Conservation (phyloP, 495 filamentous ascomycete species). For the Penicillium bovifimosum region DNA sequence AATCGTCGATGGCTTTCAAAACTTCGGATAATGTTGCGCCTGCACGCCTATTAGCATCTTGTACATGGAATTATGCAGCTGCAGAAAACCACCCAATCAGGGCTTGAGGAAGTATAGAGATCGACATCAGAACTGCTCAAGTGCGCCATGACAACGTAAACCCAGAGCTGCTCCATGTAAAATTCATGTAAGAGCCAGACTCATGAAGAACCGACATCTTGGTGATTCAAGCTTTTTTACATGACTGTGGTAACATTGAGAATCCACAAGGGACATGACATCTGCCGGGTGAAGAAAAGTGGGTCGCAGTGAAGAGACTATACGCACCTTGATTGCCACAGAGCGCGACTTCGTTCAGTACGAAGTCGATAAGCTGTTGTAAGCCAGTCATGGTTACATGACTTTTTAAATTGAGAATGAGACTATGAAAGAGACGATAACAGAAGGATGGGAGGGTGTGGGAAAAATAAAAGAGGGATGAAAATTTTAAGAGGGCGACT, state of each 20-base stretch:
- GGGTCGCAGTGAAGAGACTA: constrained; percentile 19
- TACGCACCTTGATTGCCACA: constrained; percentile 64
- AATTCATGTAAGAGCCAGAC: neutral
- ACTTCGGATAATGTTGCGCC: constrained; percentile 40
- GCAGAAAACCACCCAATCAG: neutral
- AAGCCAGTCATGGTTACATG: constrained; percentile 54
- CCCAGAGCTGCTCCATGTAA: neutral
- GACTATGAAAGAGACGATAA: neutral
- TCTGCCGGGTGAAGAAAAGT: constrained; percentile 16
- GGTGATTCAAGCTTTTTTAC: neutral
- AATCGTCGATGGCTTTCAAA: constrained; percentile 32
- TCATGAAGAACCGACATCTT: neutral
- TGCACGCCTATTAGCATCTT: constrained; percentile 18
- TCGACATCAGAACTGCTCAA: neutral
- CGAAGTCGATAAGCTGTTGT: constrained; percentile 64
- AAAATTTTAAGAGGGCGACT: constrained; percentile 28
- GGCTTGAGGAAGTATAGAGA: neutral
- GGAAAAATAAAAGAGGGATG: constrained; percentile 10
- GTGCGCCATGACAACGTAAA: neutral
- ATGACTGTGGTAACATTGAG: neutral
- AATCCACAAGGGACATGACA: constrained; percentile 6
- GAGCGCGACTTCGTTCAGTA: constrained; percentile 67
- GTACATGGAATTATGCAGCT: neutral
- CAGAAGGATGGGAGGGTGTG: neutral
- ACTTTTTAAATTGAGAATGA: constrained; percentile 7